A percentile compares a stretch with the other conserved stretches of the same genome.
Conservation (phyloP, 2,329 filamentous ascomycete genomes). For the Xylaria sp. region DNA sequence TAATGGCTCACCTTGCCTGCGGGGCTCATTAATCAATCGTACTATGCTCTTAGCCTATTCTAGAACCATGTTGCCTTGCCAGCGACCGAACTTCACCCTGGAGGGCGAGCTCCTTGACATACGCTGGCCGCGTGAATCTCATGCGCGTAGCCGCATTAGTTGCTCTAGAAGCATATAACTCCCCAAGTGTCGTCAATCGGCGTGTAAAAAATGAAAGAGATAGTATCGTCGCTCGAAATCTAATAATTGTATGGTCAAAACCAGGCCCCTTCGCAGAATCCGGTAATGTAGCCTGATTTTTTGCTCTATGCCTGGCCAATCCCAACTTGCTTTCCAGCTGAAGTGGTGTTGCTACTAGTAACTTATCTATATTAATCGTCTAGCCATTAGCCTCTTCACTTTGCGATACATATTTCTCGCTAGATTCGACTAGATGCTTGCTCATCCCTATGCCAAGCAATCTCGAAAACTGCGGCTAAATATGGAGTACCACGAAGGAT, state of each 20-base stretch:
- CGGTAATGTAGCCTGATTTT: background rate
- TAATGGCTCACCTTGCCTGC: too few species aligned
- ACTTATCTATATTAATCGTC: background rate
- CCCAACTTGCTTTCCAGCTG: background rate
- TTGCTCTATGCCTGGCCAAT: background rate
- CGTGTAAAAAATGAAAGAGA: background rate
- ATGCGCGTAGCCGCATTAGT: background rate
- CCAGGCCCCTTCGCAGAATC: background rate
- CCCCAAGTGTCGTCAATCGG: too few species aligned
- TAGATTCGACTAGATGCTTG: too few species aligned
- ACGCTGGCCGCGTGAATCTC: too few species aligned
- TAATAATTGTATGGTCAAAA: background rate
- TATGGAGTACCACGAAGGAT: conserved; percentile 10
- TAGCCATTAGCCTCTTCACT: background rate
- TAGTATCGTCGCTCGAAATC: background rate
- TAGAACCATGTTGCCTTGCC: too few species aligned
- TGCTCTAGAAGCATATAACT: background rate
- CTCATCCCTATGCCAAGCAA: conserved; percentile 17
- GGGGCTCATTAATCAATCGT: too few species aligned
- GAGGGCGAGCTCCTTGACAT: too few species aligned
- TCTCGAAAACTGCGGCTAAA: conserved; percentile 33
- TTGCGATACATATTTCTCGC: background rate
- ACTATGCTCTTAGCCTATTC: too few species aligned
- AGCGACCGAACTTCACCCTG: too few species aligned
- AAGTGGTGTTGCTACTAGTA: background rate